Percentiles rank a stretch among this genome's conserved stretches.
Conservation (phyloP, 1,139 yeast species). For the Suhomyces yuchorum region DNA sequence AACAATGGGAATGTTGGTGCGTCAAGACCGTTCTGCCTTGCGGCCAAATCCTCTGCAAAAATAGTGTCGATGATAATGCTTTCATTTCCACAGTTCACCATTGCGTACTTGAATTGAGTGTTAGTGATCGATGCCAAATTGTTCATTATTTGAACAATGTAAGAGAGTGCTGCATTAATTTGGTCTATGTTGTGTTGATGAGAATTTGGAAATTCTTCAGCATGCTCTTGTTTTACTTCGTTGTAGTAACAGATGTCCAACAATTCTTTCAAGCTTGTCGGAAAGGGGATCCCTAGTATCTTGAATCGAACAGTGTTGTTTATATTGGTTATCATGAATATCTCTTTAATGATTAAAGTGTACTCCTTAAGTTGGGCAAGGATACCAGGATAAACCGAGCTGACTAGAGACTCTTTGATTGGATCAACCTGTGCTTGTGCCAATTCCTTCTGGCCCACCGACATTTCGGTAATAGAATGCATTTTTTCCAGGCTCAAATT, state of each 20-base stretch:
- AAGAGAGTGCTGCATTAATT: conserved; percentile 38
- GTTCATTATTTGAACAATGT: conserved; percentile 32
- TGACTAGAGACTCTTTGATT: conserved; percentile 25
- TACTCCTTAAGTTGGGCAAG: conserved; percentile 21
- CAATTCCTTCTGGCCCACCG: conserved; percentile 31
- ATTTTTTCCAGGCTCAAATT: conserved; percentile 23
- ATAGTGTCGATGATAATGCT: conserved; percentile 32
- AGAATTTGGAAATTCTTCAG: conserved; percentile 4
- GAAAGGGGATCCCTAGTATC: conserved; percentile 42
- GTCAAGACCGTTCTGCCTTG: background rate
- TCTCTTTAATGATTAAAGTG: conserved; percentile 26
- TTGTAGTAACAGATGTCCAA: conserved; percentile 35
- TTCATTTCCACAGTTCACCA: conserved; percentile 27
- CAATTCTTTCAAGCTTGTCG: conserved; percentile 33
- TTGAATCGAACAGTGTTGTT: conserved; percentile 29
- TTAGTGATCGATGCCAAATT: conserved; percentile 30
- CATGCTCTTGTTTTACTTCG: conserved; percentile 15
- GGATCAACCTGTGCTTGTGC: conserved; percentile 33
- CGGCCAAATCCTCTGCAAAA: conserved; percentile 3
- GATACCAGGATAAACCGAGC: conserved; percentile 27
- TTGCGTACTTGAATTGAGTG: conserved; percentile 31
- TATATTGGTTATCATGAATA: conserved; percentile 32
- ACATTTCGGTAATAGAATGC: conserved; percentile 20
- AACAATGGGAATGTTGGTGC: conserved; percentile 28
- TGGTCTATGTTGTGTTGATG: conserved; percentile 23